Percentiles rank a stretch among this genome's conserved stretches.
These are phyloP conservation scores for Chlamydomonas schloesseri DNA, from an alignment of 139 green algal species.

Conservation along the genomic window DNA sequence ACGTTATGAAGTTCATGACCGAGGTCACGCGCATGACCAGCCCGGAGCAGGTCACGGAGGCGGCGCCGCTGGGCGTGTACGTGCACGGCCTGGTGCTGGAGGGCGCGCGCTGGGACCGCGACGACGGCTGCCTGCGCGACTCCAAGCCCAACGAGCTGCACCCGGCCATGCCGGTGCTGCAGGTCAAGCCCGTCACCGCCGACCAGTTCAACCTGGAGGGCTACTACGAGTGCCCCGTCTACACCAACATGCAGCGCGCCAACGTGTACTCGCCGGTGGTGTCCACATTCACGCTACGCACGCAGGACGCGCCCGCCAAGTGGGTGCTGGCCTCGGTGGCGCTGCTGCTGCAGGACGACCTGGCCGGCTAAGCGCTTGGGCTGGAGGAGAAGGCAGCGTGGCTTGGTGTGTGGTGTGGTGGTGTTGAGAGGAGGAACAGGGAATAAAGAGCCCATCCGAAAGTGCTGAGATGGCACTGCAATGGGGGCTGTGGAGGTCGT, in stretches of 20 bases:
- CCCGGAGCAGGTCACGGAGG: constrained; percentile 72
- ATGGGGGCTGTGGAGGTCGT: too few species aligned
- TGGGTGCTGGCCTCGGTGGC: constrained; percentile 86
- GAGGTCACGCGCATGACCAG: constrained; percentile 65
- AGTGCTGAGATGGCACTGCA: too few species aligned
- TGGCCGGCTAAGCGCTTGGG: constrained; percentile 47
- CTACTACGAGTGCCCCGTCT: constrained; percentile 89
- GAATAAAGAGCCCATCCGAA: too few species aligned
- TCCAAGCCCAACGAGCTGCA: constrained; percentile 86
- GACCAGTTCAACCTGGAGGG: constrained; percentile 79
- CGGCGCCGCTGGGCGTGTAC: constrained; percentile 77
- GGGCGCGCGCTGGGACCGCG: constrained; percentile 87
- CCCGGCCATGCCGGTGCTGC: constrained; percentile 82
- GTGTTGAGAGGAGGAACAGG: too few species aligned
- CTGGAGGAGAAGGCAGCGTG: too few species aligned
- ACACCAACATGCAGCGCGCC: constrained; percentile 91
- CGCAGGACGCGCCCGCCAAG: constrained; percentile 75
- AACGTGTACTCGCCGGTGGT: constrained; percentile 90
- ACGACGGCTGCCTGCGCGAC: constrained; percentile 81
- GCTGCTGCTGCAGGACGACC: constrained; percentile 90
- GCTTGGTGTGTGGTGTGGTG: too few species aligned
- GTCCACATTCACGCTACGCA: constrained; percentile 85
- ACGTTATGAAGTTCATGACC: constrained; percentile 91
- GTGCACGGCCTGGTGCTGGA: constrained; percentile 86
- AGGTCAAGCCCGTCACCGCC: constrained; percentile 77